These are phyloP conservation scores for Pneumocystis oryctolagi DNA, from an alignment of 1,139 yeast species.

Conservation along the genomic window DNA sequence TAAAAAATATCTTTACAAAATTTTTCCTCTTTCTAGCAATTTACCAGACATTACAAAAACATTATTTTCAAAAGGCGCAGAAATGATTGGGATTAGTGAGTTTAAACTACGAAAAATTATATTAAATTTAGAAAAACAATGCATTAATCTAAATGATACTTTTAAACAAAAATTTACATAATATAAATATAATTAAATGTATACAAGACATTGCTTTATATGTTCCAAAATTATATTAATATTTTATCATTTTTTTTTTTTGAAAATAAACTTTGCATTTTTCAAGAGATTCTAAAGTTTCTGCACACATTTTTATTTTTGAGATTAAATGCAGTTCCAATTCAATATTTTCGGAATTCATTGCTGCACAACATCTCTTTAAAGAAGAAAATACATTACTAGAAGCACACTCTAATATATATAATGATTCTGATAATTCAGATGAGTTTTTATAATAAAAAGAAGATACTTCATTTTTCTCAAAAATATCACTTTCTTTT, in stretches of 20 bases:
- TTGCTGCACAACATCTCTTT: background rate
- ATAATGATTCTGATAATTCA: background rate
- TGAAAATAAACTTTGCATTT: background rate
- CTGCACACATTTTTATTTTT: background rate
- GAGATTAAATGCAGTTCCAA: background rate
- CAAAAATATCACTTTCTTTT: background rate
- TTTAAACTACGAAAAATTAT: background rate
- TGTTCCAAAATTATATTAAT: background rate
- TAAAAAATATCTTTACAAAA: background rate
- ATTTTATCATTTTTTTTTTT: background rate
- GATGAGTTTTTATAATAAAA: background rate
- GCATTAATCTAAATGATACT: background rate
- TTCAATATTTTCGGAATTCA: background rate
- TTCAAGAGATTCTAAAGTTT: constrained; percentile 1
- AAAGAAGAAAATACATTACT: background rate
- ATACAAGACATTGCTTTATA: background rate
- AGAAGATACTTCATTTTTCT: background rate
- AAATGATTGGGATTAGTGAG: background rate
- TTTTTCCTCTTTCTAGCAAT: background rate
- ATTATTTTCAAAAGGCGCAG: background rate
- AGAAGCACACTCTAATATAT: background rate
- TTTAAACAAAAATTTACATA: background rate
- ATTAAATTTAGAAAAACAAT: background rate
- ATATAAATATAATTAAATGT: background rate
- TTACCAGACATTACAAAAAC: background rate